Conservation (phyloP, 1,284 basidiomycete species). For the Marasmius oreades region DNA sequence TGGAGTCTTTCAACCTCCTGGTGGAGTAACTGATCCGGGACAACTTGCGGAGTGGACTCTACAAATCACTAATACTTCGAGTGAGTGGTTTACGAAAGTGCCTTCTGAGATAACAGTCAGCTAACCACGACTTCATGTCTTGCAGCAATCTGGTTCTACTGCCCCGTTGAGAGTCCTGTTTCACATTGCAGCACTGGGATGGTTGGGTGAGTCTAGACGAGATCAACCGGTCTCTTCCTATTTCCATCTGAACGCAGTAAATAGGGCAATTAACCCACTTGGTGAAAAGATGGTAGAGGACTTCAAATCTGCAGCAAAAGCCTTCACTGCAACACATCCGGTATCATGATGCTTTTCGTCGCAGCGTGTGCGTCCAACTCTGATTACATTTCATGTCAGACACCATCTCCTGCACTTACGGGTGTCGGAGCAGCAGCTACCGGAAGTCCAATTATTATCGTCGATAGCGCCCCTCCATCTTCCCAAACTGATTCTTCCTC, state of each 20-base stretch:
- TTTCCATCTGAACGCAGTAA: neutral
- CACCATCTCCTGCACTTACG: neutral
- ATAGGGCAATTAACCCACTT: neutral
- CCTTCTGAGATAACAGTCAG: neutral
- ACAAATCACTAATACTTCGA: neutral
- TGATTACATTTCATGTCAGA: neutral
- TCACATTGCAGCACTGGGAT: slow-evolving; percentile 1
- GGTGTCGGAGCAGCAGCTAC: neutral
- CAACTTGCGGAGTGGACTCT: neutral
- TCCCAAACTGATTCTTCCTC: neutral
- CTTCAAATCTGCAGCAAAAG: neutral
- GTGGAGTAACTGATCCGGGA: too few relatives aligned
- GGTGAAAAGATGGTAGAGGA: neutral
- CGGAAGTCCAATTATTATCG: neutral
- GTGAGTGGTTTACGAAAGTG: neutral
- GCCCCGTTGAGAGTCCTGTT: neutral
- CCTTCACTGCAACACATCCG: neutral
- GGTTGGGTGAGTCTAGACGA: neutral
- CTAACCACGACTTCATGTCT: neutral
- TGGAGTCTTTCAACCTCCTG: neutral
- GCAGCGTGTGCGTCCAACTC: neutral
- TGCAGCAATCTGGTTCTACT: slow-evolving; percentile 1
- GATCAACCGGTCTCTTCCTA: neutral
- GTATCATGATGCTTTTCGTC: neutral
- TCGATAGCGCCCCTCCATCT: neutral